Evolutionary conservation across 306 rosid species (phyloP).

Genomic region (Vigna mungo): DNA sequence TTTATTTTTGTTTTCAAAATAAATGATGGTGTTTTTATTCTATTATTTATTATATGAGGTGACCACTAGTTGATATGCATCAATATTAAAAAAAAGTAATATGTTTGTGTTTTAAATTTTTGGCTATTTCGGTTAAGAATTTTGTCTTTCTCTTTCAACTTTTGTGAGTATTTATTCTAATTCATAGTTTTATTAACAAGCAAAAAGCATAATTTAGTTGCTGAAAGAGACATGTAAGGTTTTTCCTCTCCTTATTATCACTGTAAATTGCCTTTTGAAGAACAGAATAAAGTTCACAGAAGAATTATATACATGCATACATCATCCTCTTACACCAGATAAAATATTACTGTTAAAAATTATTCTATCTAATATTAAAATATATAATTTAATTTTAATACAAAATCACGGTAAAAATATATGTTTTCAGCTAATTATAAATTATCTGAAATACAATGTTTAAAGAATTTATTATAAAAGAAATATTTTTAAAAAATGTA

Average conservation of each 20-base stretch:
- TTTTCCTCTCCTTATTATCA: background rate
- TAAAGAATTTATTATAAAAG: no score
- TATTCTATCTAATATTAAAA: background rate
- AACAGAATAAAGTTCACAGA: background rate
- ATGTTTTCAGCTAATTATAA: no score
- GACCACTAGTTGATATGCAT: slow-evolving; percentile 4
- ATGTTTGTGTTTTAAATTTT: background rate
- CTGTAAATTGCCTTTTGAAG: background rate
- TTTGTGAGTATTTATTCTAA: background rate
- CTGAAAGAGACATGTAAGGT: slow-evolving; percentile 14
- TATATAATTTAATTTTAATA: background rate
- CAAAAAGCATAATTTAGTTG: slow-evolving; percentile 11
- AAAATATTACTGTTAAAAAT: background rate
- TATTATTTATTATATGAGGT: background rate
- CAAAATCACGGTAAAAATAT: background rate
- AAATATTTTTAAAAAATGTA: no score
- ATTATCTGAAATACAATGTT: no score
- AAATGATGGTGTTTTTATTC: no score
- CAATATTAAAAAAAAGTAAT: background rate
- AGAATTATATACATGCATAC: background rate
- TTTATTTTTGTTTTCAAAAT: background rate
- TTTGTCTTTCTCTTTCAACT: background rate
- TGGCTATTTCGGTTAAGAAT: slow-evolving; percentile 28
- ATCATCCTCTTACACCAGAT: background rate
- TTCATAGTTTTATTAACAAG: slow-evolving; percentile 3